phyloP scores from a whole-genome alignment of 768 basidiomycete species.

The Boletus subcaerulescens region DNA sequence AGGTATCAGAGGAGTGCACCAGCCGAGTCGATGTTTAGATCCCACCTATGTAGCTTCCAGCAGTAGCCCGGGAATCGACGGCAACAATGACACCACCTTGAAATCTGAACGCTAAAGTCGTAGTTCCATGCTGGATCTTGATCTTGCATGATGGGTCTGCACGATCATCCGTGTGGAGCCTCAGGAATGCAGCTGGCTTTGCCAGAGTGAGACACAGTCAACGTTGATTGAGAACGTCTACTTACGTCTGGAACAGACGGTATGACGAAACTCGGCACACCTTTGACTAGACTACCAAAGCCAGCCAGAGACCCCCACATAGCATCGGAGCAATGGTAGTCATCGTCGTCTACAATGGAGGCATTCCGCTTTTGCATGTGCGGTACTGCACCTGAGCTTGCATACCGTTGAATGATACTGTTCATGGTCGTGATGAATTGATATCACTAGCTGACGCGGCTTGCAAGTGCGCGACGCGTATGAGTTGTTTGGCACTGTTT shows the following conservation, averaged over 20 bases:
- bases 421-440: slow-evolving; percentile 54
- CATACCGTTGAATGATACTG: slow-evolving; percentile 62
- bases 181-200: slow-evolving; percentile 88
- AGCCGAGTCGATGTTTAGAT: slow-evolving; percentile 9
- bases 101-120: slow-evolving; percentile 95
- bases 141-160: slow-evolving; percentile 93
- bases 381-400: slow-evolving; percentile 49
- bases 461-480: slow-evolving; percentile 21
- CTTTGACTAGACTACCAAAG: slow-evolving; percentile 70
- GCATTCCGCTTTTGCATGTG: slow-evolving; percentile 48
- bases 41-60: slow-evolving; percentile 94
- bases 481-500: slow-evolving; percentile 21
- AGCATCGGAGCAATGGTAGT: slow-evolving; percentile 60
- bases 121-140: slow-evolving; percentile 98
- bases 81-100: slow-evolving; percentile 98
- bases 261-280: slow-evolving; percentile 67
- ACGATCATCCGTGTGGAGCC: slow-evolving; percentile 92
- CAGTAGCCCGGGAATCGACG: slow-evolving; percentile 97
- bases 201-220: slow-evolving; percentile 8
- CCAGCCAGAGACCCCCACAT: slow-evolving; percentile 85
- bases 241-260: slow-evolving; percentile 77
- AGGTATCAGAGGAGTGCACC: neutral
- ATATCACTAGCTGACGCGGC: slow-evolving; percentile 33
- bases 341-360: slow-evolving; percentile 53
- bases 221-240: slow-evolving; percentile 3